Base-by-base conservation (phyloP, 148 eudicot species). In the Silene conica region DNA sequence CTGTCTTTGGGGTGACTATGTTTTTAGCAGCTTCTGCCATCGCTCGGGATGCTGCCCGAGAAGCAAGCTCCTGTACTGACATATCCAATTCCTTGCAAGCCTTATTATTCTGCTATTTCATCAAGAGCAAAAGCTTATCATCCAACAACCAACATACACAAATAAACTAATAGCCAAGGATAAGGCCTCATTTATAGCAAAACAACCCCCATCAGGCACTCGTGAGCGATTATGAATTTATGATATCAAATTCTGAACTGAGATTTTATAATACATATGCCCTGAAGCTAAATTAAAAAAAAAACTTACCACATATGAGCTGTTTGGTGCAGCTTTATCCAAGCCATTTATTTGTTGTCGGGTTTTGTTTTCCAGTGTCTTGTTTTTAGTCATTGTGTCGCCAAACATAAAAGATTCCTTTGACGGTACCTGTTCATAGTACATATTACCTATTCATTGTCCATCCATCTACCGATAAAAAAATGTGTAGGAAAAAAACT, bases 1-100 rank as follows among this genome's bases (percentile, higher is more conserved):
- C 98, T n/a, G 97, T 85, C 71, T 52, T 88, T 62, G 96, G 98
- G 16, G 97, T 76, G 23, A 73, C 73, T 59, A 95, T 90, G 76
- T 90, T 87, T 83, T 84, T 90, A 69, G 92, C 92, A 76, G 90
- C 93, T 84, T 95, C 97, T 52, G 71, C 80, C 80, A 79, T 85
- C 21, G 96, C 93, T 72, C 90, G 89, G 76, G 87, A 84, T 57
- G 98, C 96, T 38, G 98, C 97, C 70, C 92, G 83, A 67, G 87
- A 86, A 83, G 98, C 97, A 86, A 95, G 96, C 80, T 92, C 93
- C 59, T 87, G 90, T 65, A 95, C 86, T 52, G 92, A 88, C 71
- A 80, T 67, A 79, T 80, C 84, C 62, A 88, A 76, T 70, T 86
- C 89, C 74, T 84, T 86, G 76, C 78, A 84, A 67, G 81, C 66